Base-by-base conservation (phyloP, 2,329 filamentous ascomycete genomes). In the Fusarium sp. region DNA sequence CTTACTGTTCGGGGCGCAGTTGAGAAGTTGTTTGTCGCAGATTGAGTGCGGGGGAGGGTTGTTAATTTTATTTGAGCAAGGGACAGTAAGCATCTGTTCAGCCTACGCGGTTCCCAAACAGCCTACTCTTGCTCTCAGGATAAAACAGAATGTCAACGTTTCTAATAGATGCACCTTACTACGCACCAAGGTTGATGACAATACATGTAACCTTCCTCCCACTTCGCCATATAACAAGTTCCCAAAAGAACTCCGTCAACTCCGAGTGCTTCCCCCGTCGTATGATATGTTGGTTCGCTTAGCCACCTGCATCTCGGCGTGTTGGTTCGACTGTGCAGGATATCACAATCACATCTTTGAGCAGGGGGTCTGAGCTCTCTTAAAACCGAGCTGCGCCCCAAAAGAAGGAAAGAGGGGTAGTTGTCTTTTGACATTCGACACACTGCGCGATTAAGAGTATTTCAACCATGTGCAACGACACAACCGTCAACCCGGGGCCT, bases 201-300 rank as follows among this genome's bases (percentile, higher is more conserved):
- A 4, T 38, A 38, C 36, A 0, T 42, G 11, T 20, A 20, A 4
- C 40, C 8, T 20, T 11, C 5, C 38, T 42, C 8, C 16, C 22
- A 27, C 14, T 11, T 46, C 14, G 16, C 6, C 11, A 17, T 27
- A 44, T 16, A 2, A 8, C 44, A 11, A 49, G 9, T 27, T 9
- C 0, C 44, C 16, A 49, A 17, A 4, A 3, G 22, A 49, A 49
- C n/a, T n/a, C n/a, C n/a, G n/a, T 2, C 8, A 46, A 46, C 20
- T 20, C 42, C 42, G 12, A 46, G 3, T 24, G 42, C 12, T 46
- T 46, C 22, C 22, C 9, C 17, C 90, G 70, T 92, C 93, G 78
- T 89, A 91, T 0, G 89, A 90, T 1, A 90, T 92, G 40, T 17
- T n/a, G 5, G 20, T 38, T 17, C 35, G 33, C 44, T 49, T 49